Conservation (phyloP, 2,329 filamentous ascomycete genomes). For the Microsporum audouinii region DNA sequence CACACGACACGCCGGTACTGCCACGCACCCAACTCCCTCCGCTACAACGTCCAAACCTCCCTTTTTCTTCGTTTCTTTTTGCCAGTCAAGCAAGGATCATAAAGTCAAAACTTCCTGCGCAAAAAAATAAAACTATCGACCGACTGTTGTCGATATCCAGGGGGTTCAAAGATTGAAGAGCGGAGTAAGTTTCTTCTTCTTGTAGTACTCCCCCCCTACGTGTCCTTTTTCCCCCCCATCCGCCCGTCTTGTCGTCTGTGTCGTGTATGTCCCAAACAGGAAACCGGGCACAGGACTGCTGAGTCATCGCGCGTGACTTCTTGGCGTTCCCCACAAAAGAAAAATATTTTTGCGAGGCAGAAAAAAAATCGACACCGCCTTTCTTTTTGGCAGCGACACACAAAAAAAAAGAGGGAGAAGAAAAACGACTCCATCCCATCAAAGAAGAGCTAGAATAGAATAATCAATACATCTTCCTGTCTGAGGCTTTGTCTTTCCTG, state of each 20-base stretch:
- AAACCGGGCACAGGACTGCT: not conserved
- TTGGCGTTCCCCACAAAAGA: not conserved
- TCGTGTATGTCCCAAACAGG: not conserved
- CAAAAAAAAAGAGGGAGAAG: not conserved
- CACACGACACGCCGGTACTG: too few relatives aligned
- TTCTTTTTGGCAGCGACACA: not conserved
- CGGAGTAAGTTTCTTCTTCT: too few relatives aligned
- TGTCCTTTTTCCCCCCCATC: not conserved
- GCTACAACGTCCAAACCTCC: too few relatives aligned
- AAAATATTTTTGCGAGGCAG: not conserved
- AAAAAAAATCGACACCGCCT: not conserved
- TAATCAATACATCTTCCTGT: not conserved
- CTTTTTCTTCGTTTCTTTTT: too few relatives aligned
- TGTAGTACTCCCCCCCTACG: too few relatives aligned
- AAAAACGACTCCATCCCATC: not conserved
- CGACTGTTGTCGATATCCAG: too few relatives aligned
- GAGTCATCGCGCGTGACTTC: not conserved
- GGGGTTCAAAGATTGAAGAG: too few relatives aligned
- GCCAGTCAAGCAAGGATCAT: too few relatives aligned
- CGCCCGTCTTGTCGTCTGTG: not conserved
- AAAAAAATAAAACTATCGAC: too few relatives aligned
- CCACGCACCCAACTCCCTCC: too few relatives aligned
- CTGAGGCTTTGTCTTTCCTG: not conserved
- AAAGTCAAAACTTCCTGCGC: too few relatives aligned
- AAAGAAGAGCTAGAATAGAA: not conserved